Base-by-base conservation (phyloP, 345 rosid species). In the Populus alba region DNA sequence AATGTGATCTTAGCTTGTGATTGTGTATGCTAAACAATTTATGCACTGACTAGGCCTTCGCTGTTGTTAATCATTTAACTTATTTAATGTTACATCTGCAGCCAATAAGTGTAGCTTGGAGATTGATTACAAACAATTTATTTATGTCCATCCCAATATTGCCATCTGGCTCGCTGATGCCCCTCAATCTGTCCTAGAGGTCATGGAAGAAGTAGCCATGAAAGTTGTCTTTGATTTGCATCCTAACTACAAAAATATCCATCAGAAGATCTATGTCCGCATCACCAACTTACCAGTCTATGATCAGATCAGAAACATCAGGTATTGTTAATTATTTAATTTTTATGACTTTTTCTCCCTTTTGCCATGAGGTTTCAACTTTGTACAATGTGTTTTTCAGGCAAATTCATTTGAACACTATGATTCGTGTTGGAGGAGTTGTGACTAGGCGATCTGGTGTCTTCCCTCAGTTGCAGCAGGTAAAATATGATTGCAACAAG, bases 141-240 rank as follows among this genome's bases (percentile, higher is more conserved):
- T 96, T 51, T 91, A 88, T 53, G 89, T 90, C 68, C 97, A 94
- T 84, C 98, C 98, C 20, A 96, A 96, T 78, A 96, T 96, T 80
- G 97, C 99, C 8, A 96, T 94, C 76, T 96, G 98, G 97, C 87
- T 92, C 74, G 97, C 99, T 2, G 99, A 94, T 91, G 99, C 98
- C 45, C 97, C 99, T 43, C 99, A 94, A 68, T 89, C 99, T 81
- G 98, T 96, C 66, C 89, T 96, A 39, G 98, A 94, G 86, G 97
- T 96, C 79, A 92, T 96, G 99, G 99, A 96, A 86, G 95, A 94
- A 80, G 92, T 94, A 70, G 87, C 91, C 3, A 84, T 87, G 81
- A 92, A 83, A 47, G 97, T 92, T 76, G 94, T 96, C 79, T 90
- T 96, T 75, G 91, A 90, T 71, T 85, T 96, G 78, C 97, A 92